These are phyloP conservation scores for Aspergillus homomorphus DNA, from an alignment of 495 filamentous ascomycete species.

Conservation along the genomic window DNA sequence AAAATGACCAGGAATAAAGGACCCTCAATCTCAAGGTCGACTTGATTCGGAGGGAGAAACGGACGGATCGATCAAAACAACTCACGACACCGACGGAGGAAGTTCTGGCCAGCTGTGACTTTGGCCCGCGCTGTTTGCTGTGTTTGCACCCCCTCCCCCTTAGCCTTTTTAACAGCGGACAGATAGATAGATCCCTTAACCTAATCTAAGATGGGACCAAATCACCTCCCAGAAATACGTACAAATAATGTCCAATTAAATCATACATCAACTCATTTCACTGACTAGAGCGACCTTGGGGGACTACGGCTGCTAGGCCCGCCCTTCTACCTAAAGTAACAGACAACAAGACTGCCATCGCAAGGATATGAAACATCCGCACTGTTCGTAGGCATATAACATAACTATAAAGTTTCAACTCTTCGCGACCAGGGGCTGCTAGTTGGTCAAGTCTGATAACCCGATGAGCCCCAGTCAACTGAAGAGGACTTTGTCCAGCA, in stretches of 20 bases:
- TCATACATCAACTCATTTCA: neutral
- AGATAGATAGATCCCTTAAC: neutral
- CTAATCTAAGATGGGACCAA: neutral
- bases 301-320: neutral
- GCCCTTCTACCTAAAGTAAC: neutral
- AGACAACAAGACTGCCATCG: neutral
- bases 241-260: neutral
- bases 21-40: too few species aligned
- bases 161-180: neutral
- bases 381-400: neutral
- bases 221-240: neutral
- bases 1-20: too few species aligned
- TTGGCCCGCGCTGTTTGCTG: constrained; percentile 30
- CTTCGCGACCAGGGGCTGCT: neutral
- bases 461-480: neutral
- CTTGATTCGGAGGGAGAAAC: constrained; percentile 14
- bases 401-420: neutral
- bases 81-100: constrained; percentile 25
- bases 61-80: constrained; percentile 8
- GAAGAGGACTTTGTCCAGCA: neutral
- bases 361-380: neutral
- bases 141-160: constrained; percentile 32
- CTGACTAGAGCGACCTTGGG: neutral
- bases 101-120: constrained; percentile 40
- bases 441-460: neutral